phyloP scores from a whole-genome alignment of 495 filamentous ascomycete species.

The Hyaloscypha hepaticicola region DNA sequence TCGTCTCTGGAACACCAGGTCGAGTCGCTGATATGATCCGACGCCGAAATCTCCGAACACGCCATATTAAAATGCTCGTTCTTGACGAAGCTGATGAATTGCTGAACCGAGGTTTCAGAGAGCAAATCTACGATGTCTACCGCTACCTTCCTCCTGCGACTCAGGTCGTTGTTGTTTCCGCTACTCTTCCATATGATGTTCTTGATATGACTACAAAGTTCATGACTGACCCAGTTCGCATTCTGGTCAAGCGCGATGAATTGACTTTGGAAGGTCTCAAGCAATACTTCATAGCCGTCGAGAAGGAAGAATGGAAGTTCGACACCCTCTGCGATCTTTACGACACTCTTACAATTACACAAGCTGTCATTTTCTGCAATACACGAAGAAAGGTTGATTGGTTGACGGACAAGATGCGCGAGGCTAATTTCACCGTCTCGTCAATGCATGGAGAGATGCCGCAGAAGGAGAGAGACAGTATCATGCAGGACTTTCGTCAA shows the following conservation, averaged over 20 bases:
- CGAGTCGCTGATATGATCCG: constrained; percentile 99
- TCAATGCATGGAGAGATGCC: constrained; percentile 99
- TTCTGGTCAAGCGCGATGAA: constrained; percentile 99
- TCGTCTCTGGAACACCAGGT: constrained; percentile 93
- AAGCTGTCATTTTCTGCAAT: constrained; percentile 99
- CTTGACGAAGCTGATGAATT: constrained; percentile 95
- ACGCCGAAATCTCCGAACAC: constrained; percentile 87
- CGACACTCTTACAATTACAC: constrained; percentile 97
- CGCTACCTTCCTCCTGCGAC: constrained; percentile 93
- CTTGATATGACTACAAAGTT: constrained; percentile 99
- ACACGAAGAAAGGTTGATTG: constrained; percentile 99
- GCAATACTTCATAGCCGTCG: constrained; percentile 99
- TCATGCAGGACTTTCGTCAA: constrained; percentile 99
- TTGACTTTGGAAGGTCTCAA: constrained; percentile 97
- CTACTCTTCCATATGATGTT: constrained; percentile 96
- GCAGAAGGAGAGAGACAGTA: constrained; percentile 93
- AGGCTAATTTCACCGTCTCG: constrained; percentile 96
- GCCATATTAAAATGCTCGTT: constrained; percentile 98
- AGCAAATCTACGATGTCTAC: constrained; percentile 99
- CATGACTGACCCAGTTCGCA: constrained; percentile 98
- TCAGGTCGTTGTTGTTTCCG: constrained; percentile 96
- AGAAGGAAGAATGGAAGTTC: constrained; percentile 99
- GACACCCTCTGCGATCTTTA: constrained; percentile 99
- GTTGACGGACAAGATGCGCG: constrained; percentile 98
- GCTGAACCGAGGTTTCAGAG: constrained; percentile 89